Percentiles rank a stretch among this genome's conserved stretches.
These are phyloP conservation scores for Myrica gale DNA, from an alignment of 306 rosid species.

Conservation along the genomic window DNA sequence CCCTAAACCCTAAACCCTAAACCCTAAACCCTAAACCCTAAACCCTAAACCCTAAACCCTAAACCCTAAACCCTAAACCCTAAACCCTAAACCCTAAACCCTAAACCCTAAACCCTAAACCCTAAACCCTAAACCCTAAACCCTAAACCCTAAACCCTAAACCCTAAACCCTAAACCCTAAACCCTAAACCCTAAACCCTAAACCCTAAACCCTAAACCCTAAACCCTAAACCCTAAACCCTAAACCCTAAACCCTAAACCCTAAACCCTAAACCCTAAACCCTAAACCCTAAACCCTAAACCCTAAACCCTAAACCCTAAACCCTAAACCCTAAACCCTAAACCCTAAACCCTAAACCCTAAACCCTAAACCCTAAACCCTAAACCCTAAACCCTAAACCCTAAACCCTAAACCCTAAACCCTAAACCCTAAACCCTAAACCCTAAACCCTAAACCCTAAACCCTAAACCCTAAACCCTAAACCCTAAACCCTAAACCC, in stretches of 20 bases:
- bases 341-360: not conserved
- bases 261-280: not conserved
- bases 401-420: not conserved
- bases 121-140: slow-evolving; percentile 1
- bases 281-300: slow-evolving; percentile 3
- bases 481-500: slow-evolving; percentile 2
- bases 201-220: no score
- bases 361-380: not conserved
- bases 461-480: slow-evolving; percentile 1
- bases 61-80: slow-evolving; percentile 3
- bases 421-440: not conserved
- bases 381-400: not conserved
- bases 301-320: not conserved
- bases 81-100: no score
- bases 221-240: not conserved
- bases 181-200: not conserved
- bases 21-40: not conserved
- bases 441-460: slow-evolving; percentile 4
- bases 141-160: not conserved
- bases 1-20: not conserved
- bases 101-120: not conserved
- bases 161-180: not conserved
- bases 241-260: not conserved
- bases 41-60: not conserved
- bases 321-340: slow-evolving; percentile 1